phyloP scores from a whole-genome alignment of 108 stramenopile species.

The Cyclostephanos invisitatus region DNA sequence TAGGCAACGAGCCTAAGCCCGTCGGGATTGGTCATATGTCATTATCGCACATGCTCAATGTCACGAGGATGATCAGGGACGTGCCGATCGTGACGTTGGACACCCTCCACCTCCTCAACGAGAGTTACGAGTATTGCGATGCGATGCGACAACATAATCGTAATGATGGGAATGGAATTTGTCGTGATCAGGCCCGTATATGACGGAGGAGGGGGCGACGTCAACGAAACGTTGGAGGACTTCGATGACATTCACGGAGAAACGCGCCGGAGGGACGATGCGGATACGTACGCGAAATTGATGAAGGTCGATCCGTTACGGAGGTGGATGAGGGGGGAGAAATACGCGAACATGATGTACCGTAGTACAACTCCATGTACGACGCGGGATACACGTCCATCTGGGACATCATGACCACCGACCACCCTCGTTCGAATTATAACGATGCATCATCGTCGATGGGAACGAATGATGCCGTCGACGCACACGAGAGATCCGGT shows the following conservation, averaged over 20 bases:
- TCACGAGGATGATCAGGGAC: constrained; percentile 11
- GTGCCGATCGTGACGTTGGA: constrained; percentile 55
- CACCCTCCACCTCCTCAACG: constrained; percentile 52
- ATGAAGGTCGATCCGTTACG: constrained; percentile 52
- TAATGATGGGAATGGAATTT: neutral
- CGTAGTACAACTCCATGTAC: constrained; percentile 51
- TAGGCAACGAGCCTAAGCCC: constrained; percentile 54
- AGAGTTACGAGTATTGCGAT: constrained; percentile 47
- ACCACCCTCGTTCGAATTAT: neutral
- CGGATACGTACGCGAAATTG: constrained; percentile 38
- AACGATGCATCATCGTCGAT: neutral
- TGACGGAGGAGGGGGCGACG: neutral
- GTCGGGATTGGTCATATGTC: constrained; percentile 51
- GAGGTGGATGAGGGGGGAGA: constrained; percentile 43
- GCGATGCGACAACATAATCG: constrained; percentile 9
- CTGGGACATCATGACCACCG: constrained; percentile 56
- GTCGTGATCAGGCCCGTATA: constrained; percentile 19
- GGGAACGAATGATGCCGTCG: neutral
- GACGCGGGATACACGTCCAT: constrained; percentile 49
- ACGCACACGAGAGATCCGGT: constrained; percentile 46
- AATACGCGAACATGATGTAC: constrained; percentile 34
- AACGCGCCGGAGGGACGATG: constrained; percentile 39
- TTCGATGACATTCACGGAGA: constrained; percentile 36
- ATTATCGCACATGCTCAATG: constrained; percentile 31
- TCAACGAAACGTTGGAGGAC: constrained; percentile 4